Base-by-base conservation (phyloP, 495 filamentous ascomycete genomes). In the Neohortaea acidophila region DNA sequence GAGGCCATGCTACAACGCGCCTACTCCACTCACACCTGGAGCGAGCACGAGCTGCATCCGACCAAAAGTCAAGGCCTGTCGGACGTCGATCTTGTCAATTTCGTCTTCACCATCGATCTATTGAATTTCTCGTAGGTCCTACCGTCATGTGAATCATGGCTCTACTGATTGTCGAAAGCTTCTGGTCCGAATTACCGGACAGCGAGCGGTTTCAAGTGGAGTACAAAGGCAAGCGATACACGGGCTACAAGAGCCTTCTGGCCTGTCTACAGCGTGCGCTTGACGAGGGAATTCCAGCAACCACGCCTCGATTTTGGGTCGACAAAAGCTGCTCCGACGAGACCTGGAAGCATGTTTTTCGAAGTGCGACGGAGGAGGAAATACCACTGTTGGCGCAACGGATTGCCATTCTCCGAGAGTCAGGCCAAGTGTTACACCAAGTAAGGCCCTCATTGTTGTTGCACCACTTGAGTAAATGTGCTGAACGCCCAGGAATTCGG, bases 91-190 rank as follows among this genome's bases (percentile, higher is more conserved):
- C 81, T 81, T 0, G 72, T 93, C 9, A 73, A 83, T 44, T 94
- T 96, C 52, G 84, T 97, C 33, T 94, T 97, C 56, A 80, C 80
- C 11, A 91, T 96, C 84, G 89, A 97, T 53, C 56, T 97, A 11
- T 63, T 97, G 39, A 97, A 97, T 55, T 97, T 96, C 51, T 85
- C 45, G 37, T 44, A 36, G 5, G 32, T 10, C 10, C 4, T 22
- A 10, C 15, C 2, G 3, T 21, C 13, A 10, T 3, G 1, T 40
- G 36, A 9, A 12, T 7, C 3, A 29, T 17, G 23, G 11, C n/a
- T 12, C 23, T 18, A 2, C 19, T 27, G 38, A 18, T 17, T 10
- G 12, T 33, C 18, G 36, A 14, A 21, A 44, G 75, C 21, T 97
- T 97, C 58, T 97, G 87, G 86, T 87, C 81, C 18, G 76, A 77